Conservation (phyloP, 495 filamentous ascomycete genomes). For the Aspergillus indologenus region DNA sequence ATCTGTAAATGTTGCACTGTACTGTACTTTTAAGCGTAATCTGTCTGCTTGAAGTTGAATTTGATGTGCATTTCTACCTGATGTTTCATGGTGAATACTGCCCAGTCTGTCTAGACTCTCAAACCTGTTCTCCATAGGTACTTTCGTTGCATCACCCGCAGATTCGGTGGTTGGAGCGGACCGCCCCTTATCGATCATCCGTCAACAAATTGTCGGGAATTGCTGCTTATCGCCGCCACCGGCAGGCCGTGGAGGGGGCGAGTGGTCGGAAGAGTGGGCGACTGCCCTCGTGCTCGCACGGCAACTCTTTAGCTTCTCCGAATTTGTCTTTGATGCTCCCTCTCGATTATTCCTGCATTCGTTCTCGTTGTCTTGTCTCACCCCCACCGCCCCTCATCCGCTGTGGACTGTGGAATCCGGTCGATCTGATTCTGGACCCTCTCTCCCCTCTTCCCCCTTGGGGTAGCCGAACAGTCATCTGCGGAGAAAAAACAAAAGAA, state of each 20-base stretch:
- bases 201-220: background rate
- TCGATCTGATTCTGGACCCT: no score
- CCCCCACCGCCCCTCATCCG: background rate
- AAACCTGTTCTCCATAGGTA: no score
- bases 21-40: background rate
- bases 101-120: no score
- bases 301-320: background rate
- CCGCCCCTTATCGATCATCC: background rate
- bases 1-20: conserved; percentile 7
- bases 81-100: no score
- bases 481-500: conserved; percentile 4
- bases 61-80: no score
- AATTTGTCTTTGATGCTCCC: background rate
- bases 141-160: background rate
- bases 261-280: no score
- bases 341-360: background rate
- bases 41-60: background rate
- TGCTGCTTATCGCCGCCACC: background rate
- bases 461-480: conserved; percentile 3
- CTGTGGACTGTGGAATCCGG: background rate
- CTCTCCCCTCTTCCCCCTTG: background rate
- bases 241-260: background rate
- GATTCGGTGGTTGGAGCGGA: background rate
- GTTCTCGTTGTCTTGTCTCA: background rate
- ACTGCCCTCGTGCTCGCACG: background rate